Evolutionary conservation across 257 asterid genomes (phyloP).

Genomic region (Plantago major): DNA sequence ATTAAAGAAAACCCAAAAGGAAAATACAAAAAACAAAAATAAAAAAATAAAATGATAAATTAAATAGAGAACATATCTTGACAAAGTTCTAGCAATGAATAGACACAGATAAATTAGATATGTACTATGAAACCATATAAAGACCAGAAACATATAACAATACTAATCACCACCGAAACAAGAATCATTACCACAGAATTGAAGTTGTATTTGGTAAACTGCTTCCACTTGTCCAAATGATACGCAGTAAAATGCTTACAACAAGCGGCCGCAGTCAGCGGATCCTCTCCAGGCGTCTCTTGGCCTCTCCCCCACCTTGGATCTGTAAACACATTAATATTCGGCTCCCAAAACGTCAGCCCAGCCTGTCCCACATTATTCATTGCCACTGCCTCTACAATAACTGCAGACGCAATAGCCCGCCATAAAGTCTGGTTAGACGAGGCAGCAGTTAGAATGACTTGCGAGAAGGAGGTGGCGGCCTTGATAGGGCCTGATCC

Average conservation of each 20-base stretch:
- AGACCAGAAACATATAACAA: too few relatives aligned
- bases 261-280: slow-evolving; percentile 49
- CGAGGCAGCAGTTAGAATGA: slow-evolving; percentile 67
- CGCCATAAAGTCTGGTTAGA: slow-evolving; percentile 71
- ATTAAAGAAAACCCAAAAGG: too few relatives aligned
- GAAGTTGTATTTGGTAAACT: slow-evolving; percentile 26
- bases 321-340: slow-evolving; percentile 42
- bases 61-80: too few relatives aligned
- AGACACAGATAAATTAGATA: too few relatives aligned
- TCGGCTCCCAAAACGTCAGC: slow-evolving; percentile 54
- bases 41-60: too few relatives aligned
- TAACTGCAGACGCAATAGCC: slow-evolving; percentile 45
- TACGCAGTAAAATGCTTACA: slow-evolving; percentile 55
- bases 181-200: slow-evolving; percentile 20
- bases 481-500: slow-evolving; percentile 68
- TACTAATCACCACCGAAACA: too few relatives aligned
- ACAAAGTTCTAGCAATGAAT: too few relatives aligned
- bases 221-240: slow-evolving; percentile 41
- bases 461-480: slow-evolving; percentile 85
- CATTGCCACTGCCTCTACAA: slow-evolving; percentile 57
- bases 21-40: too few relatives aligned
- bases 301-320: slow-evolving; percentile 53
- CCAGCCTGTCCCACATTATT: slow-evolving; percentile 44
- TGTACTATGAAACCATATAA: too few relatives aligned
- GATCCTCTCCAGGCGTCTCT: too few relatives aligned